phyloP scores from a whole-genome alignment of 2,329 filamentous ascomycete genomes.

The Talaromyces sp. region DNA sequence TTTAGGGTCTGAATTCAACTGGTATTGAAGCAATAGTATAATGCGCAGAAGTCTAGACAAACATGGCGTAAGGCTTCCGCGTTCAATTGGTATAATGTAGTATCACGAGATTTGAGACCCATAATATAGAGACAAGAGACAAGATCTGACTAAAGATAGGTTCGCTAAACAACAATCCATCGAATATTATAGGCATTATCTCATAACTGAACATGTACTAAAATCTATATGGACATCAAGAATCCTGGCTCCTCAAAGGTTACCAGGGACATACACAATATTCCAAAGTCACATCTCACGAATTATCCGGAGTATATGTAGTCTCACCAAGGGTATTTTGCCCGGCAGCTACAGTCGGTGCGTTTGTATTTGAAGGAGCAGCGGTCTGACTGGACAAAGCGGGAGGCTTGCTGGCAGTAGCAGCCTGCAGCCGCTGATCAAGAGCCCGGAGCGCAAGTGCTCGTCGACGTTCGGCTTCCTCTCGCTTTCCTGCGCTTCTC shows the following conservation, averaged over 20 bases:
- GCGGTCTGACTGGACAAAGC: slow-evolving; percentile 29
- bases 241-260: not conserved
- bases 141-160: not conserved
- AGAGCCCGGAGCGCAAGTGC: slow-evolving; percentile 86
- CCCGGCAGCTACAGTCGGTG: slow-evolving; percentile 54
- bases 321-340: slow-evolving; percentile 64
- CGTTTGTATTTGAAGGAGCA: slow-evolving; percentile 48
- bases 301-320: slow-evolving; percentile 64
- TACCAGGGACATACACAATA: not conserved
- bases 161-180: not conserved
- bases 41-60: not conserved
- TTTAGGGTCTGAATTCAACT: not conserved
- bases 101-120: no score
- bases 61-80: not conserved
- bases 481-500: slow-evolving; percentile 64
- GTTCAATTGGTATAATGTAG: not conserved
- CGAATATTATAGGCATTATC: not conserved
- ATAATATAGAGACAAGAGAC: no score
- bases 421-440: slow-evolving; percentile 87
- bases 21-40: not conserved
- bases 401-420: slow-evolving; percentile 54
- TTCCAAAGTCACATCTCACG: slow-evolving; percentile 23
- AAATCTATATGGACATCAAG: slow-evolving; percentile 8
- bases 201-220: slow-evolving; percentile 9
- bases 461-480: slow-evolving; percentile 85